Conservation (phyloP, 148 eudicot genomes). For the Vaccinium macrocarpon region DNA sequence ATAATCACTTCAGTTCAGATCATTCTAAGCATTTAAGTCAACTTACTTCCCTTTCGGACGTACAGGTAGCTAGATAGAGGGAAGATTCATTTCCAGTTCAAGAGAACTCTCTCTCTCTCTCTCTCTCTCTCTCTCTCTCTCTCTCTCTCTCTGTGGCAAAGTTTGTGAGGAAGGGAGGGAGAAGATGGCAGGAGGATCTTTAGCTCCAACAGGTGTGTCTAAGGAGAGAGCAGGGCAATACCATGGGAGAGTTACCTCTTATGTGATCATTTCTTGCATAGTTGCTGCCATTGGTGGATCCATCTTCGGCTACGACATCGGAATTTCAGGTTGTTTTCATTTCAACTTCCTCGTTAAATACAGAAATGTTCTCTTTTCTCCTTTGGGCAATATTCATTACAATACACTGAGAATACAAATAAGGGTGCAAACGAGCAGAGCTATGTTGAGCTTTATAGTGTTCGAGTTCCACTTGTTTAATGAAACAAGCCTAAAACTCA, state of each 20-base stretch:
- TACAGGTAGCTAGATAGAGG: too few relatives aligned
- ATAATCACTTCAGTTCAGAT: too few relatives aligned
- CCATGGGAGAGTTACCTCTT: constrained; percentile 53
- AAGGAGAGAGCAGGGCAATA: constrained; percentile 61
- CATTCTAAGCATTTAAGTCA: not conserved
- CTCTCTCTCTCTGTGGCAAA: not conserved
- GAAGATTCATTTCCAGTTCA: not conserved
- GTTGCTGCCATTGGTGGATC: constrained; percentile 76
- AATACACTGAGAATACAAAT: not conserved
- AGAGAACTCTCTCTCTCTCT: not conserved
- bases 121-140: constrained; percentile 2
- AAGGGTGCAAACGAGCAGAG: not conserved
- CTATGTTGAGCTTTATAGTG: too few relatives aligned
- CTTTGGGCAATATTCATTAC: not conserved
- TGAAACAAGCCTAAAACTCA: too few relatives aligned
- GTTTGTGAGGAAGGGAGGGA: not conserved
- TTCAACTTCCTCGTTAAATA: not conserved
- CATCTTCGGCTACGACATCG: constrained; percentile 76
- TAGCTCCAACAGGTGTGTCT: constrained; percentile 37
- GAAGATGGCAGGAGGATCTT: constrained; percentile 55
- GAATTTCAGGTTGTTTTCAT: constrained; percentile 54
- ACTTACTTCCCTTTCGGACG: not conserved
- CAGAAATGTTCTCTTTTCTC: not conserved
- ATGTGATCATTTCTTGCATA: constrained; percentile 57
- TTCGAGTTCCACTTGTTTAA: too few relatives aligned